Evolutionary conservation across 768 basidiomycete genomes (phyloP), one percentile per base, ranked within the genome.

Genomic region (Hypsizygus marmoreus): DNA sequence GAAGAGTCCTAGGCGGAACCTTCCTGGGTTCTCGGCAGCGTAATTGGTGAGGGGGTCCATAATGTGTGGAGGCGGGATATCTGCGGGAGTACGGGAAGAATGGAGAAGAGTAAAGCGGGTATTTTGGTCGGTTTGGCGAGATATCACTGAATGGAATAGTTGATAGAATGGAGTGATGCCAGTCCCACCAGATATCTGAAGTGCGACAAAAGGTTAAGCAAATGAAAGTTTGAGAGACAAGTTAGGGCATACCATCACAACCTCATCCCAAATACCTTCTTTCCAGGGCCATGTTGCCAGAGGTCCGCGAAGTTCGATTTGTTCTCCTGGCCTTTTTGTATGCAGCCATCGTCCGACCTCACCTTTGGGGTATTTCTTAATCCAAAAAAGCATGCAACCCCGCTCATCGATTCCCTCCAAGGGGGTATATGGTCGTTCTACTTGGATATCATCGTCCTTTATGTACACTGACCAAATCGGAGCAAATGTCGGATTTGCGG

Each of bases 361-460:
- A 29, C 90, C 91, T 37, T 73, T 76, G 0, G 79, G 74, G 47
- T 92, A 91, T 47, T 73, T 80, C 67, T 91, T 93, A 7, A 93
- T 73, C 91, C 91, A 93, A 40, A 93, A 80, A 28, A 69, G 69
- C 72, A 93, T 84, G 35, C 71, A 69, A 0, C 89, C 88, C 9
- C 81, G 60, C 42, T 75, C 67, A 40, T 86, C 83, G 17, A 91
- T 68, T 16, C 90, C 85, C 50, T 82, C 73, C 37, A 93, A 67
- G 4, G 91, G 91, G 4, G 91, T 93, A 59, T 92, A 93, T 10
- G 88, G 83, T 43, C 91, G 68, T 58, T 93, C 91, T 24, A 92
- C 87, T 64, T 92, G 91, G 16, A 93, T 91, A 55, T 91, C 91
- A 51, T 86, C 84, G 60, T 93, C 88, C 60, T 92, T 93, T 60